phyloP scores from a whole-genome alignment of 768 basidiomycete genomes.

The Boletus patriciae region DNA sequence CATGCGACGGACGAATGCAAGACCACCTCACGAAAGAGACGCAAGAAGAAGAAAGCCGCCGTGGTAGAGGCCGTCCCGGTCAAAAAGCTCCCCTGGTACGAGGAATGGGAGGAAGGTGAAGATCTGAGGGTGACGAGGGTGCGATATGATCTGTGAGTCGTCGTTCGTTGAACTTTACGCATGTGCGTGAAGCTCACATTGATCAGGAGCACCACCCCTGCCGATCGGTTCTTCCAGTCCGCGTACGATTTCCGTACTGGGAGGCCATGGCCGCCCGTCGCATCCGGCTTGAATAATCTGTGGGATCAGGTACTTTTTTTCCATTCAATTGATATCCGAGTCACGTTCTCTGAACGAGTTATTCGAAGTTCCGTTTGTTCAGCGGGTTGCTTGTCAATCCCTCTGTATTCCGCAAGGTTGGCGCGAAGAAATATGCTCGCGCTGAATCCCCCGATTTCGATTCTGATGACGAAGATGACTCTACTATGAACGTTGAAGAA shows the following conservation, averaged over 20 bases:
- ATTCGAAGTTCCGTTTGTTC: conserved; percentile 57
- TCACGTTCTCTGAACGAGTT: conserved; percentile 4
- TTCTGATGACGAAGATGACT: conserved; percentile 30
- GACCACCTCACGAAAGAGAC: conserved; percentile 53
- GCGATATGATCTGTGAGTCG: conserved; percentile 52
- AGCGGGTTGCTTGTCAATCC: conserved; percentile 55
- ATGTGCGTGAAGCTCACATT: background rate
- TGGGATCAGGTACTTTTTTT: conserved; percentile 61
- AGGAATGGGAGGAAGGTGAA: conserved; percentile 70
- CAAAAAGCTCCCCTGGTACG: conserved; percentile 55
- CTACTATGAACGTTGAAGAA: conserved; percentile 5
- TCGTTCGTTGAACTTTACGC: background rate
- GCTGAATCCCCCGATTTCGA: conserved; percentile 39
- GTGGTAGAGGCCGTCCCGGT: conserved; percentile 15
- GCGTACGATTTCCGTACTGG: conserved; percentile 54
- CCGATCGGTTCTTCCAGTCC: conserved; percentile 60
- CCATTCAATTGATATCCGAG: background rate
- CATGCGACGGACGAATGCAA: conserved; percentile 59
- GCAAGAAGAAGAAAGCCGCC: conserved; percentile 39
- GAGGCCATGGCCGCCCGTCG: conserved; percentile 39
- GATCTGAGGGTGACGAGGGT: conserved; percentile 41
- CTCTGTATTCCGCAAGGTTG: conserved; percentile 35
- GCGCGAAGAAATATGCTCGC: conserved; percentile 27
- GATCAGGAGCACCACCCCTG: conserved; percentile 42
- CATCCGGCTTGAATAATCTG: conserved; percentile 38